A percentile compares a stretch with the other conserved stretches of the same genome.
Evolutionary conservation across 768 basidiomycete genomes (phyloP).

Genomic region (Tricholomella constricta): DNA sequence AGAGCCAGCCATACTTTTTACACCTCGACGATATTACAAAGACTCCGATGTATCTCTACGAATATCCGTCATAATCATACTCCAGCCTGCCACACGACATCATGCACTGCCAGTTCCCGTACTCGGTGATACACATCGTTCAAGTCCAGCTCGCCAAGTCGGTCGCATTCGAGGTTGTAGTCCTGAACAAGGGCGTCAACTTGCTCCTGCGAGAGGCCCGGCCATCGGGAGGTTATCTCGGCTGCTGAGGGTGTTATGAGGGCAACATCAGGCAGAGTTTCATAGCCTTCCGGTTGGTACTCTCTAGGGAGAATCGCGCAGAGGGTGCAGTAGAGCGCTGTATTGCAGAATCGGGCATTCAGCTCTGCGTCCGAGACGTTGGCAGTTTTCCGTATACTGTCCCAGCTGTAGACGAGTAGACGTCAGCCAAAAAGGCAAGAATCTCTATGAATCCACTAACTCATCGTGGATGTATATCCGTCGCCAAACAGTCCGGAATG

Average conservation of each 20-base stretch:
- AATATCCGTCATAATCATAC: constrained; percentile 13
- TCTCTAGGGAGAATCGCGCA: constrained; percentile 45
- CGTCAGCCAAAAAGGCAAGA: not conserved
- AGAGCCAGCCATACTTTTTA: not conserved
- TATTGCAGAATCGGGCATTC: constrained; percentile 66
- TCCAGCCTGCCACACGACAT: constrained; percentile 39
- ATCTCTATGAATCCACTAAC: constrained; percentile 45
- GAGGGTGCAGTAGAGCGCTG: constrained; percentile 75
- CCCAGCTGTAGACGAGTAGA: constrained; percentile 59
- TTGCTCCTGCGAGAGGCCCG: constrained; percentile 69
- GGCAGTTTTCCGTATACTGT: constrained; percentile 68
- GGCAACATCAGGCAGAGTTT: constrained; percentile 60
- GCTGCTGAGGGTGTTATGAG: constrained; percentile 54
- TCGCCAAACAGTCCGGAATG: constrained; percentile 82
- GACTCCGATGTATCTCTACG: not conserved
- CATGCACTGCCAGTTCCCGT: constrained; percentile 59
- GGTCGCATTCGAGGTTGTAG: constrained; percentile 61
- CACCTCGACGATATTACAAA: not conserved
- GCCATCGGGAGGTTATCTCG: constrained; percentile 73
- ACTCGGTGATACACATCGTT: constrained; percentile 64
- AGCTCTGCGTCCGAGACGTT: constrained; percentile 79
- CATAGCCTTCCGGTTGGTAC: constrained; percentile 46
- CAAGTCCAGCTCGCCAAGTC: constrained; percentile 58
- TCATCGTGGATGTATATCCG: constrained; percentile 87
- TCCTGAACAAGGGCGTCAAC: constrained; percentile 60